Conservation (phyloP, 129 eudicot genomes). For the Artemisia tridentata region DNA sequence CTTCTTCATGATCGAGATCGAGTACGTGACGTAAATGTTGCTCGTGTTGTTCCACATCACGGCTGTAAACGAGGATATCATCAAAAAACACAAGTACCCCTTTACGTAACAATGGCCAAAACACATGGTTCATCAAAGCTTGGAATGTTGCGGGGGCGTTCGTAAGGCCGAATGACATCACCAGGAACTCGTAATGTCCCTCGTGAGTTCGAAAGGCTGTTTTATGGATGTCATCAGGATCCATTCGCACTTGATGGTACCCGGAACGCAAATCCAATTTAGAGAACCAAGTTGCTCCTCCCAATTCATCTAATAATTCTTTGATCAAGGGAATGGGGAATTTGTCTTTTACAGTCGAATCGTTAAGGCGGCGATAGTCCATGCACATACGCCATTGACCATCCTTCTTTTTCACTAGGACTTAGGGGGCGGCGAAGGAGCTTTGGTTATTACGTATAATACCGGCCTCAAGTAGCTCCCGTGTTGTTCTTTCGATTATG, state of each 20-base stretch:
- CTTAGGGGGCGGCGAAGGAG: not conserved
- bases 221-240: not conserved
- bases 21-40: not conserved
- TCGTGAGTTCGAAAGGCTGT: not conserved
- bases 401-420: not conserved
- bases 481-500: slow-evolving; percentile 5
- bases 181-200: not conserved
- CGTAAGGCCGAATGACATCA: not conserved
- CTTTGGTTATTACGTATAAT: not conserved
- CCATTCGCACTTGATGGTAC: not conserved
- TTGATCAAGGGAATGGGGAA: not conserved
- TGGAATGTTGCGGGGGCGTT: not conserved
- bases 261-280: not conserved
- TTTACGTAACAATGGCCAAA: not conserved
- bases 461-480: not conserved
- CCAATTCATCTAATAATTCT: not conserved
- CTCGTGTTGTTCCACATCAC: not conserved
- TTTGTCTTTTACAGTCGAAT: not conserved
- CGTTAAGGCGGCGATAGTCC: not conserved
- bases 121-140: not conserved
- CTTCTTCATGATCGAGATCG: not conserved
- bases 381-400: not conserved
- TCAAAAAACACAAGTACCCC: not conserved
- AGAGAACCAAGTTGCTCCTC: not conserved
- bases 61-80: not conserved